phyloP scores from a whole-genome alignment of 1,284 basidiomycete species.

The Boletus sp. region DNA sequence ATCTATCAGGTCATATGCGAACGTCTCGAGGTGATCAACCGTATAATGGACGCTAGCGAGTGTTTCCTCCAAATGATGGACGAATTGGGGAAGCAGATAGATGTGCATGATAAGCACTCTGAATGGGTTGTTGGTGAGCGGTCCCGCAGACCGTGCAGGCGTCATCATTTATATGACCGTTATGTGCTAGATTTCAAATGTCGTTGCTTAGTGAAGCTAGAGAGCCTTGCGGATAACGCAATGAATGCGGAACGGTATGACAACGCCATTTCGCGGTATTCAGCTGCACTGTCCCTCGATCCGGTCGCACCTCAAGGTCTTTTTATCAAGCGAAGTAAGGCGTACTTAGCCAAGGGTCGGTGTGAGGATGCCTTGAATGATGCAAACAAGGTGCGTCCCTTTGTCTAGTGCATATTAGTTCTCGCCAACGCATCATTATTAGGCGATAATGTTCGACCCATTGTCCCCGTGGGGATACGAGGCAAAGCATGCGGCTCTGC shows the following conservation, averaged over 20 bases:
- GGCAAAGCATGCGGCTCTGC: neutral
- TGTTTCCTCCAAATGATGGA: neutral
- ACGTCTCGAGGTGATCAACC: neutral
- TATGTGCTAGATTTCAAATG: neutral
- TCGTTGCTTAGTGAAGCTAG: neutral
- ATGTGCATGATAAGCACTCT: neutral
- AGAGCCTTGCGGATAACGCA: neutral
- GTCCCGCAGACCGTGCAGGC: neutral
- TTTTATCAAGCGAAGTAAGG: neutral
- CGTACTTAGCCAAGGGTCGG: neutral
- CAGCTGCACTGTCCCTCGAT: neutral
- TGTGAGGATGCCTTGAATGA: slow-evolving; percentile 1
- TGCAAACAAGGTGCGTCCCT: neutral
- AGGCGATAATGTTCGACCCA: neutral
- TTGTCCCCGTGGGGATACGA: neutral
- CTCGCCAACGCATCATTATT: neutral
- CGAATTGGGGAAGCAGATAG: neutral
- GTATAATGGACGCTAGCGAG: neutral
- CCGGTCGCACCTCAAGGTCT: neutral
- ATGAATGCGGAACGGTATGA: neutral
- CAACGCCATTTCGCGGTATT: neutral
- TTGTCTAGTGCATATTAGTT: neutral
- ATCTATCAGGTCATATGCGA: neutral
- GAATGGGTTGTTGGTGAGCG: neutral
- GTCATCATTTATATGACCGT: neutral